Conservation (phyloP, 257 asterid species). For the Penstemon barbatus region DNA sequence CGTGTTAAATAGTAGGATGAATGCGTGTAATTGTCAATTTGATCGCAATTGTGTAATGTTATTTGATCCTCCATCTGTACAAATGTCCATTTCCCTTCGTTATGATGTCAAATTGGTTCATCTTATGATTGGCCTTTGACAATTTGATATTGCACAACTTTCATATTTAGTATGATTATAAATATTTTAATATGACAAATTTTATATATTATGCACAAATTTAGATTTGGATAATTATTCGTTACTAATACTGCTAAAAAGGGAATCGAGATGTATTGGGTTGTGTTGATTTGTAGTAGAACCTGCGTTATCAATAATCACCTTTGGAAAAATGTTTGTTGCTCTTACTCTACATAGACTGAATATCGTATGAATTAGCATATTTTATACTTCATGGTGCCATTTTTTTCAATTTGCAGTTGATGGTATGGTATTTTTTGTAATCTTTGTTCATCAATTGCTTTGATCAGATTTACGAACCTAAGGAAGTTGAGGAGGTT, state of each 20-base stretch:
- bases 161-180: too few relatives aligned
- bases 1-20: neutral
- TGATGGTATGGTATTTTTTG: slow-evolving; percentile 14
- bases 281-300: neutral
- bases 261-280: neutral
- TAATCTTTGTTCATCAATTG: slow-evolving; percentile 24
- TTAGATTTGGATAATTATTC: neutral
- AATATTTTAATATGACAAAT: too few relatives aligned
- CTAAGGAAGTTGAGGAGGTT: slow-evolving; percentile 78
- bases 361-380: neutral
- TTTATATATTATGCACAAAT: too few relatives aligned
- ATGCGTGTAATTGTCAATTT: neutral
- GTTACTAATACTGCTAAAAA: neutral
- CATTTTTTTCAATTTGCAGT: slow-evolving; percentile 1
- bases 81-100: neutral
- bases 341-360: neutral
- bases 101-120: too few relatives aligned
- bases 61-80: neutral
- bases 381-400: neutral
- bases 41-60: neutral
- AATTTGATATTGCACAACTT: too few relatives aligned
- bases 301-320: neutral
- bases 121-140: too few relatives aligned
- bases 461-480: slow-evolving; percentile 69
- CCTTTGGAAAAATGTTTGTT: slow-evolving; percentile 14